phyloP scores from a whole-genome alignment of 345 rosid genomes.

The Arabidopsis thaliana region DNA sequence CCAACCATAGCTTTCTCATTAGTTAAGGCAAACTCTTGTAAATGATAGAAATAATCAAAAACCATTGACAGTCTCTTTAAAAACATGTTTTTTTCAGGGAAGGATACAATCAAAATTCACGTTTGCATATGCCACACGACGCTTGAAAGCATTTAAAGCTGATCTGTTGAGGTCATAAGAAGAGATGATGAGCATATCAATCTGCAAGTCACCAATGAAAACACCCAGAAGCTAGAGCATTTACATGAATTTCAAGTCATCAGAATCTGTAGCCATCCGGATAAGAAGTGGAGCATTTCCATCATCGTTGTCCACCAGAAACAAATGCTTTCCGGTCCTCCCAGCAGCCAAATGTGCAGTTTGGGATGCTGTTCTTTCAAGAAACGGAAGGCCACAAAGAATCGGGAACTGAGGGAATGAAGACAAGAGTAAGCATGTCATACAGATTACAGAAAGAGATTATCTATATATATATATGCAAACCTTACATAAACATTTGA shows the following conservation, averaged over 20 bases:
- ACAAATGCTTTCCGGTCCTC: slow-evolving; percentile 90
- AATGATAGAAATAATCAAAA: not conserved
- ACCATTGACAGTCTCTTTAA: not conserved
- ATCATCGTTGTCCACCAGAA: slow-evolving; percentile 78
- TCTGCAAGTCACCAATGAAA: slow-evolving; percentile 23
- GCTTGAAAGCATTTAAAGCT: slow-evolving; percentile 80
- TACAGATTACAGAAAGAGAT: not conserved
- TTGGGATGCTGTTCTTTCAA: slow-evolving; percentile 84
- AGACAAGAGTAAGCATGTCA: slow-evolving; percentile 22
- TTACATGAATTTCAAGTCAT: slow-evolving; percentile 77
- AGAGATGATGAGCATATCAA: slow-evolving; percentile 27
- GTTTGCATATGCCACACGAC: slow-evolving; percentile 92
- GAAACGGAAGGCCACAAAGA: slow-evolving; percentile 90
- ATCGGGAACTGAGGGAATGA: slow-evolving; percentile 66
- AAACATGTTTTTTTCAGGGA: not conserved
- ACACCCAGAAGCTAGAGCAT: slow-evolving; percentile 34
- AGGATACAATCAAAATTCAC: slow-evolving; percentile 92
- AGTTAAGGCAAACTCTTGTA: slow-evolving; percentile 53
- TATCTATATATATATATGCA: not conserved
- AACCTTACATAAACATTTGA: slow-evolving; percentile 15
- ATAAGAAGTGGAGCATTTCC: slow-evolving; percentile 89
- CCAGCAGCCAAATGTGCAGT: slow-evolving; percentile 89
- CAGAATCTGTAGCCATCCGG: slow-evolving; percentile 79
- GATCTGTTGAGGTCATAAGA: slow-evolving; percentile 61
- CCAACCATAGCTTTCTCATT: slow-evolving; percentile 74